Base-by-base conservation (phyloP, 805 yeast genomes). In the Metschnikowia gelsemii region DNA sequence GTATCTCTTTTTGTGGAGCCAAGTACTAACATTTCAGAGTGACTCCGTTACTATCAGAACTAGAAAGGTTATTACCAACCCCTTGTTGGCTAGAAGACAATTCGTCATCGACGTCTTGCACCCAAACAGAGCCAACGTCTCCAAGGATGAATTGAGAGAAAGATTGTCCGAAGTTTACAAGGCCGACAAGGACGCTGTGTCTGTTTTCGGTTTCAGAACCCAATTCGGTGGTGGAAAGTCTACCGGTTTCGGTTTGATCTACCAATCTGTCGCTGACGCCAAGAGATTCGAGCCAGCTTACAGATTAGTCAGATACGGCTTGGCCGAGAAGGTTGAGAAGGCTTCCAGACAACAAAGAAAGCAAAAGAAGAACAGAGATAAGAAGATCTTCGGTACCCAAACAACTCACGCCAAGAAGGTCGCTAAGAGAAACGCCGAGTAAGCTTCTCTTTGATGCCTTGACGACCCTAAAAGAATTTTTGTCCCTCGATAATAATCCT, bases 31-130 rank as follows among this genome's bases (percentile, higher is more conserved):
- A 32, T 26, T 29, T 41, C 63, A 86, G 96, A 86, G 95, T 84
- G 99, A 93, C 95, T 90, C 98, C 73, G 90, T 93, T 78, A 93
- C 99, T 70, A 87, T 93, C 82, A 91, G 98, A 84, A 91, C 98
- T 75, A 86, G 98, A 85, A 91, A 84, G 81, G 96, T 91, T 79
- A 87, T 91, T 77, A 77, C 96, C 78, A 93, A 93, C 95, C 96
- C 98, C 72, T 86, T 93, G 73, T 86, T 93, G 76, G 90, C 88
- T 72, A 91, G 99, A 84, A 90, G 96, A 80, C 99, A 93, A 80
- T 93, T 93, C 75, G 99, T 93, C 79, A 82, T 93, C 71, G 99
- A 93, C 79, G 96, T 93, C 65, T 82, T 90, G 73, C 99, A 93
- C 84, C 99, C 99, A 80, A 88, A 87, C 90, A 85, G 88, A 76